Evolutionary conservation across 2,329 filamentous ascomycete species (phyloP), one percentile per base, ranked within the genome.

Genomic region (Cladorrhinum sp.): DNA sequence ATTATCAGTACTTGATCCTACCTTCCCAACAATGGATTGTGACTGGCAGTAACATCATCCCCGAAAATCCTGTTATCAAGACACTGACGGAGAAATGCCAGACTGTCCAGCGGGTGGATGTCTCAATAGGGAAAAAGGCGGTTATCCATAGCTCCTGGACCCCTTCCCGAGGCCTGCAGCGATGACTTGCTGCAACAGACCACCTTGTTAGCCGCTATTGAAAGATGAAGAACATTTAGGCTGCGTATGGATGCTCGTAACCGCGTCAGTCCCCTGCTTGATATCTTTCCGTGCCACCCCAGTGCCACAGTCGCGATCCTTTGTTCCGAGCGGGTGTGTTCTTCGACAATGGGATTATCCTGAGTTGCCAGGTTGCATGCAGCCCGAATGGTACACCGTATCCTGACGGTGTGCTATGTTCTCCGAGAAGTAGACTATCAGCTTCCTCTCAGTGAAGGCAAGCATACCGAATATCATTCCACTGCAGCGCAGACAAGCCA

Each of bases 121-220:
- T 7, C 6, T 41, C 36, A 41, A 13, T 6, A 32, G 6, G 7
- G 29, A 41, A n/a, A 16, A 41, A 41, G 16, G 8, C 16, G 3
- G 16, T 45, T 3, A 2, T 22, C 41, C 16, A 18, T 20, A 18
- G 22, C 20, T 6, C 59, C 52, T 56, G 53, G 60, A 13, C 38
- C 49, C 25, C n/a, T 45, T 22, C 10, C 41, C 41, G 16, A 20
- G n/a, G 41, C n/a, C 8, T 3, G 3, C 32, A 13, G 16, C 3
- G 23, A 27, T 20, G 16, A 29, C 24, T 16, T 53, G 52, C 36
- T 20, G 41, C 5, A 18, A 45, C 41, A 13, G n/a, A 5, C 41
- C 41, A 45, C 16, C n/a, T 7, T 45, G 3, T 38, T 63, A 61
- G 55, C 62, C 62, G 62, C 62, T 61, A 24, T 61, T 27, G 50